Percentiles rank a stretch among this genome's conserved stretches.
phyloP scores from a whole-genome alignment of 805 yeast genomes.

The Candida pseudofarinosa region DNA sequence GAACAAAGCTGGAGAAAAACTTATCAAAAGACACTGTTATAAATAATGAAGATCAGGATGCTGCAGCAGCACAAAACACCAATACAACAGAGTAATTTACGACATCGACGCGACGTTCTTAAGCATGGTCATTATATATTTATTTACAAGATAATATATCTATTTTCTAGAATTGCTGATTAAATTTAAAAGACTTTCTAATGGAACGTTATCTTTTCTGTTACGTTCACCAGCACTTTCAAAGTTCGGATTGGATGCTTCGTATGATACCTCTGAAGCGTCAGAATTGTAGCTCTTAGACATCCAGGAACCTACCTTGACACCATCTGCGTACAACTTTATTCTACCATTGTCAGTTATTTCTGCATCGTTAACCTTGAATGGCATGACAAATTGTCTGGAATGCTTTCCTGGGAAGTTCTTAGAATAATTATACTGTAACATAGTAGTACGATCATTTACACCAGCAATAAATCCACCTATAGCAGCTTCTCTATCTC shows the following conservation, averaged over 20 bases:
- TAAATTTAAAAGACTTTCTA: constrained; percentile 24
- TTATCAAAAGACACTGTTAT: background rate
- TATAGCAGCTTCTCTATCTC: constrained; percentile 49
- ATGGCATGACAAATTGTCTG: constrained; percentile 41
- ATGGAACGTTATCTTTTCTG: constrained; percentile 22
- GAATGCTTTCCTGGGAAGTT: constrained; percentile 39
- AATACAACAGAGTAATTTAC: background rate
- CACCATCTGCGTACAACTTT: constrained; percentile 36
- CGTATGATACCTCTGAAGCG: constrained; percentile 19
- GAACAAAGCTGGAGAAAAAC: constrained; percentile 7
- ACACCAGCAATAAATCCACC: constrained; percentile 40
- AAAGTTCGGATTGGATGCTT: constrained; percentile 30
- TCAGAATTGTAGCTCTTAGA: constrained; percentile 18
- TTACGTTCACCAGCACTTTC: constrained; percentile 32
- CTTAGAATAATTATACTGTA: constrained; percentile 37
- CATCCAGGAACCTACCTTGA: constrained; percentile 40
- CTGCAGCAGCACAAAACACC: background rate
- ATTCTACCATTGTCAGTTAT: constrained; percentile 34
- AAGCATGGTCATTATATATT: background rate
- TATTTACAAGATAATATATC: constrained; percentile 3
- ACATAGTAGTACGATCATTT: constrained; percentile 31
- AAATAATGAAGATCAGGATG: background rate
- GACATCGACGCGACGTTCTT: background rate
- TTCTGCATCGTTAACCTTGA: constrained; percentile 37
- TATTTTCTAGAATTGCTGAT: constrained; percentile 8